These are phyloP conservation scores for Aspergillus panamensis DNA, from an alignment of 495 filamentous ascomycete species.

Conservation along the genomic window DNA sequence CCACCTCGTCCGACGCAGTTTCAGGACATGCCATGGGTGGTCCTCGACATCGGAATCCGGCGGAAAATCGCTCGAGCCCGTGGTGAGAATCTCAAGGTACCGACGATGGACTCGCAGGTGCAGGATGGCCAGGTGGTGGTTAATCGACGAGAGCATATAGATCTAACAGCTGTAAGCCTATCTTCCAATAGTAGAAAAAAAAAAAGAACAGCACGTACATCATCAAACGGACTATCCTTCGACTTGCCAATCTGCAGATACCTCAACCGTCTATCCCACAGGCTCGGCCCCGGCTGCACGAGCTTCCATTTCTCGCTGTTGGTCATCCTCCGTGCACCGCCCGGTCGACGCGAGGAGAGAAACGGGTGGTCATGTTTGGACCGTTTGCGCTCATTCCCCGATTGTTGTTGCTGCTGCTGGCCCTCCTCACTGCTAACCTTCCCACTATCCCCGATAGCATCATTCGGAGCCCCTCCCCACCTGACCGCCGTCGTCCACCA, in stretches of 20 bases:
- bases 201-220: slow-evolving; percentile 36
- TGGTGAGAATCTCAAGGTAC: slow-evolving; percentile 56
- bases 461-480: slow-evolving; percentile 72
- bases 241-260: slow-evolving; percentile 71
- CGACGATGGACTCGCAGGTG: slow-evolving; percentile 66
- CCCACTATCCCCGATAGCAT: slow-evolving; percentile 52
- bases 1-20: slow-evolving; percentile 70
- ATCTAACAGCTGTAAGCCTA: slow-evolving; percentile 47
- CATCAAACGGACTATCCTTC: slow-evolving; percentile 46
- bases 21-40: slow-evolving; percentile 60
- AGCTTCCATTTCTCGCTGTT: slow-evolving; percentile 45
- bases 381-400: slow-evolving; percentile 39
- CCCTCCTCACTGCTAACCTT: slow-evolving; percentile 27
- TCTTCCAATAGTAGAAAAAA: not conserved
- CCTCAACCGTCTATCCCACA: slow-evolving; percentile 74
- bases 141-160: slow-evolving; percentile 76
- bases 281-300: slow-evolving; percentile 57
- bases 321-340: slow-evolving; percentile 33
- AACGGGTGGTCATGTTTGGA: slow-evolving; percentile 37
- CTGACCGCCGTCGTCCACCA: slow-evolving; percentile 77
- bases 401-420: slow-evolving; percentile 11
- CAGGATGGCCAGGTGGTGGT: slow-evolving; percentile 77
- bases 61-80: slow-evolving; percentile 29
- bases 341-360: slow-evolving; percentile 33
- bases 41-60: slow-evolving; percentile 44